phyloP scores from a whole-genome alignment of 306 rosid species.

The Malus orientalis region DNA sequence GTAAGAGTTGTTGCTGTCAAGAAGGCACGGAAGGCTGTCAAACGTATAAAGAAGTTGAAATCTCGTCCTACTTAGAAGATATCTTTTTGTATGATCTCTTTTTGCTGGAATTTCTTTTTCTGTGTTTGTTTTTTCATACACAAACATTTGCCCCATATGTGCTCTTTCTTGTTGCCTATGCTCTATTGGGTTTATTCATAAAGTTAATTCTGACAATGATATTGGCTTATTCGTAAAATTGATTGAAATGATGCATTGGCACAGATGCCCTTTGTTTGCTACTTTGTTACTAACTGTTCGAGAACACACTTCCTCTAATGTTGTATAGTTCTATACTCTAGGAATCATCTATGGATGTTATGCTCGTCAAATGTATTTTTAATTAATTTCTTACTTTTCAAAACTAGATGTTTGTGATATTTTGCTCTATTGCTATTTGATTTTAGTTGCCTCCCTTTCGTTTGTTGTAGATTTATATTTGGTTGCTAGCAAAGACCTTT shows the following conservation, averaged over 20 bases:
- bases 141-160: not conserved
- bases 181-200: not conserved
- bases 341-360: not conserved
- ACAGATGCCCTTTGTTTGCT: not conserved
- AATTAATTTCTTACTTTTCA: not conserved
- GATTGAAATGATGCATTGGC: not conserved
- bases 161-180: not conserved
- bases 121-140: conserved; percentile 1
- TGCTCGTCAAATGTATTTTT: not conserved
- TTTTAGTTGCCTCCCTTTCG: not conserved
- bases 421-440: not conserved
- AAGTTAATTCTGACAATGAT: conserved; percentile 1
- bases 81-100: not conserved
- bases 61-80: conserved; percentile 20
- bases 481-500: not conserved
- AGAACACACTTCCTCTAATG: not conserved
- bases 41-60: conserved; percentile 65
- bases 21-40: conserved; percentile 64
- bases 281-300: not conserved
- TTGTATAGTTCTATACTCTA: not conserved
- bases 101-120: not conserved
- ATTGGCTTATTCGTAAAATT: conserved; percentile 6
- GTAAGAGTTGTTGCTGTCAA: conserved; percentile 36
- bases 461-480: not conserved
- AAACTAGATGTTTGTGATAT: not conserved